These are phyloP conservation scores for Serendipita sp. DNA, from an alignment of 768 basidiomycete genomes.

Conservation along the genomic window DNA sequence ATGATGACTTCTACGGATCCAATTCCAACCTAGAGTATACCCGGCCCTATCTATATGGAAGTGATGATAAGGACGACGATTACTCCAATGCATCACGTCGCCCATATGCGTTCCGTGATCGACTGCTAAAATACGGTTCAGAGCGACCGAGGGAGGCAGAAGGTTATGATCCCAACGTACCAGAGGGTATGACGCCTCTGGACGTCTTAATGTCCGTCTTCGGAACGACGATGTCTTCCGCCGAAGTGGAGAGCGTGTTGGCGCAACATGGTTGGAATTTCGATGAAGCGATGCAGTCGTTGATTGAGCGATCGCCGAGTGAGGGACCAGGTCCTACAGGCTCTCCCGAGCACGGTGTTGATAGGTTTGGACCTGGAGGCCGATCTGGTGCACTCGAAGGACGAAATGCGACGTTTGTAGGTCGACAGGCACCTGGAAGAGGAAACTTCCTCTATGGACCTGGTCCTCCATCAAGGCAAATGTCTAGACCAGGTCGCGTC, in stretches of 20 bases:
- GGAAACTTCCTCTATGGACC: conserved; percentile 16
- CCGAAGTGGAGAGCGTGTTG: conserved; percentile 87
- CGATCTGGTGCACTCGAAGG: not conserved
- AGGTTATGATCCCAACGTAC: conserved; percentile 45
- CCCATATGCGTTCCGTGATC: not conserved
- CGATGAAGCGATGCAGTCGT: conserved; percentile 87
- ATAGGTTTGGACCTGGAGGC: not conserved
- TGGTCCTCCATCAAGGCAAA: conserved; percentile 7
- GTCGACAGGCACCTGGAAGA: conserved; percentile 25
- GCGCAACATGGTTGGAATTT: conserved; percentile 84
- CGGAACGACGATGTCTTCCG: conserved; percentile 73
- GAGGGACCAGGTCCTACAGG: not conserved
- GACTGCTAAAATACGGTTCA: conserved; percentile 8
- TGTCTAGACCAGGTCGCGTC: conserved; percentile 33
- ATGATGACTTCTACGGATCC: conserved; percentile 17
- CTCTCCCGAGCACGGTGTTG: not conserved
- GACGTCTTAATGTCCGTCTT: conserved; percentile 93
- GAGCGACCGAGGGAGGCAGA: conserved; percentile 23
- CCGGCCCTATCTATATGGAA: conserved; percentile 20
- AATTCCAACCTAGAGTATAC: conserved; percentile 15
- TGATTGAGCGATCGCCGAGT: conserved; percentile 49
- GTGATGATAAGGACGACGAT: conserved; percentile 7
- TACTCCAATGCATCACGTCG: not conserved
- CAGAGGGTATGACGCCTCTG: conserved; percentile 93
- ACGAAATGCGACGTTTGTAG: conserved; percentile 15